Base-by-base conservation (phyloP, 2,329 filamentous ascomycete genomes). In the Tolypocladium tropicale region DNA sequence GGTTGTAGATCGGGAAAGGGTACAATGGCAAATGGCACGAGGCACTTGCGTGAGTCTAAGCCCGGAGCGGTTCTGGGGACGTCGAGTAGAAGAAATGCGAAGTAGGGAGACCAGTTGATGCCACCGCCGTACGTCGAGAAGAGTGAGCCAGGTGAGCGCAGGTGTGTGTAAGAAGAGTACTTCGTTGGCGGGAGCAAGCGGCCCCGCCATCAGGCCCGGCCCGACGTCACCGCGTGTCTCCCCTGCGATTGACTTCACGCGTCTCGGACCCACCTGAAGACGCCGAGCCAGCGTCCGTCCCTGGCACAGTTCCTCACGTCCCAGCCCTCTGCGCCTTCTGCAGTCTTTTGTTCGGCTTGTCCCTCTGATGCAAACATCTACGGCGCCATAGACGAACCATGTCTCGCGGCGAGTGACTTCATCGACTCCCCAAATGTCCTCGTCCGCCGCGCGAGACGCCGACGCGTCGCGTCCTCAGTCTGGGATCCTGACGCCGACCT, bases 401-500 rank as follows among this genome's bases (percentile, higher is more conserved):
- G 55, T 34, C 46, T 34, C 50, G 25, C n/a, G 28, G 16, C 56
- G 53, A 54, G 58, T 56, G 50, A 57, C 34, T 53, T 36, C 55
- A 53, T 34, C 55, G 57, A 39, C 12, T 28, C 33, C 58, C 62
- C 59, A 58, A n/a, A 73, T 72, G 70, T 64, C 69, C 62, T 69
- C 68, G 58, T 63, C 68, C 57, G 63, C 64, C 58, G 57, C 64
- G 58, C 59, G 64, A 59, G 69, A 65, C 61, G 63, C 70, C 63
- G 74, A 77, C 76, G 77, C 77, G 78, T 77, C 78, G 74, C 78
- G 76, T 73, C 72, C 70, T 58, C 64, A 60, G 59, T 73, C 70
- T 55, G 71, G 71, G 61, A 72, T 74, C 61, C 67, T 74, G 61
- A 75, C 71, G 52, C 68, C 74, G 53, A 69, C 67, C 60, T 71